phyloP scores from a whole-genome alignment of 2,329 filamentous ascomycete genomes.

The Paraconiothyrium sp. region DNA sequence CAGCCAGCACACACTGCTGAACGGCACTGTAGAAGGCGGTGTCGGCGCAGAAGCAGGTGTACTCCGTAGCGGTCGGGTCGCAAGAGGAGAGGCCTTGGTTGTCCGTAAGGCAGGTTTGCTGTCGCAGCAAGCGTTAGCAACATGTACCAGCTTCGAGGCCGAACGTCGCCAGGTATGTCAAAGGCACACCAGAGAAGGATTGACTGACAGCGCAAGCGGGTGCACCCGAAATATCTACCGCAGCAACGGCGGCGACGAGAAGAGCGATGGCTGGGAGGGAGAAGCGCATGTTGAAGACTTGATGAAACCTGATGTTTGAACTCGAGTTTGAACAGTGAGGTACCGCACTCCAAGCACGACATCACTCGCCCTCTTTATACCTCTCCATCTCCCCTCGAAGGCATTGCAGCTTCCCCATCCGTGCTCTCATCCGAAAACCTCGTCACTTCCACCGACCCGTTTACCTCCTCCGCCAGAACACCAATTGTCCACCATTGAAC shows the following conservation, averaged over 20 bases:
- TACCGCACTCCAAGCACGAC: not conserved
- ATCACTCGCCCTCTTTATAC: not conserved
- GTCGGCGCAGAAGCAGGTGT: constrained; percentile 26
- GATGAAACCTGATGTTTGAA: too few species aligned
- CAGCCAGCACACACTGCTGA: constrained; percentile 13
- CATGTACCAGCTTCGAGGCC: not conserved
- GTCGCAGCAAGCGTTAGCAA: constrained; percentile 1
- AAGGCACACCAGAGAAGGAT: not conserved
- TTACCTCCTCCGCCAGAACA: not conserved
- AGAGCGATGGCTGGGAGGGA: constrained; percentile 19
- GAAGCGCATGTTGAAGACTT: constrained; percentile 22
- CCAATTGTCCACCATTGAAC: not conserved
- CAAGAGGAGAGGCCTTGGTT: constrained; percentile 16
- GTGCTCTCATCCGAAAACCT: constrained; percentile 1
- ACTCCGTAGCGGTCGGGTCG: constrained; percentile 19
- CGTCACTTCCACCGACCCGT: not conserved
- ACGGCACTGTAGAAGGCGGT: constrained; percentile 21
- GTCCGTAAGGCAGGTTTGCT: constrained; percentile 24
- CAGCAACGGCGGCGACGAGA: constrained; percentile 13
- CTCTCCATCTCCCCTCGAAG: not conserved
- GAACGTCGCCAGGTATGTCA: not conserved
- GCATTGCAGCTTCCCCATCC: constrained; percentile 6
- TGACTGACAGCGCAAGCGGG: constrained; percentile 24
- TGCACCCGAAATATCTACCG: constrained; percentile 23
- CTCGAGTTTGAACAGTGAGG: not conserved